Percentiles rank a stretch among this genome's conserved stretches.
These are phyloP conservation scores for Xylogone sp. DNA, from an alignment of 2,329 filamentous ascomycete species.

Conservation along the genomic window DNA sequence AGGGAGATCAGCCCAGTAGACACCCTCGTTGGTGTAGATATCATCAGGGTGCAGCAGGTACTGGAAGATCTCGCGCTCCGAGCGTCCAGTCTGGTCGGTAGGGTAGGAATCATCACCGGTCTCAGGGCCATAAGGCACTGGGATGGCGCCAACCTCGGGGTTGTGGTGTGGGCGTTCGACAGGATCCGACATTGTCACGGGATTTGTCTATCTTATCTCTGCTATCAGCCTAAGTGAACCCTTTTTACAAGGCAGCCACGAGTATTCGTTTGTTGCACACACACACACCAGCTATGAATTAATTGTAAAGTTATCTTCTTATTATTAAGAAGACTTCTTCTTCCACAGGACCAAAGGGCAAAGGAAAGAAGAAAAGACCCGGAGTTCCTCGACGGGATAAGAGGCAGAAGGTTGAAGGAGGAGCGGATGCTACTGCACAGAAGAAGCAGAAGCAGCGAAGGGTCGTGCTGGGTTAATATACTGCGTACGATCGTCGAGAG, in stretches of 20 bases:
- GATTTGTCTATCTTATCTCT: no score
- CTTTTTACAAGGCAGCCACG: no score
- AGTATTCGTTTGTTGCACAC: no score
- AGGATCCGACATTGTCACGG: constrained; percentile 16
- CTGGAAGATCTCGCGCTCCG: constrained; percentile 64
- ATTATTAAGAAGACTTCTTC: not conserved
- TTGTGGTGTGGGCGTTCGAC: constrained; percentile 23
- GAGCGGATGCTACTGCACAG: not conserved
- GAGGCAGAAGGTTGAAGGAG: not conserved
- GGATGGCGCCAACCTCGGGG: constrained; percentile 20
- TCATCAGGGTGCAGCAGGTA: constrained; percentile 84
- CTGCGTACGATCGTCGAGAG: not conserved
- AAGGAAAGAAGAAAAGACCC: not conserved
- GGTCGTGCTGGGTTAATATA: not conserved
- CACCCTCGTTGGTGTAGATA: constrained; percentile 75
- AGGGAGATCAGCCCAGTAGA: constrained; percentile 91
- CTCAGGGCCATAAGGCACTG: constrained; percentile 27
- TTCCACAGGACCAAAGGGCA: not conserved
- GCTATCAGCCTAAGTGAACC: no score
- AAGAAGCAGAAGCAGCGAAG: not conserved
- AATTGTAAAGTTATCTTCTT: no score
- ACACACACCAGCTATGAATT: not conserved
- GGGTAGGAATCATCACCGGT: constrained; percentile 20
- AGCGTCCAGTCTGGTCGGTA: constrained; percentile 8
- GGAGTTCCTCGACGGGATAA: not conserved